A percentile compares a stretch with the other conserved stretches of the same genome.
These are phyloP conservation scores for Coemansia sp. DNA, from an alignment of 192 early-diverging fungal genomes.

Conservation along the genomic window DNA sequence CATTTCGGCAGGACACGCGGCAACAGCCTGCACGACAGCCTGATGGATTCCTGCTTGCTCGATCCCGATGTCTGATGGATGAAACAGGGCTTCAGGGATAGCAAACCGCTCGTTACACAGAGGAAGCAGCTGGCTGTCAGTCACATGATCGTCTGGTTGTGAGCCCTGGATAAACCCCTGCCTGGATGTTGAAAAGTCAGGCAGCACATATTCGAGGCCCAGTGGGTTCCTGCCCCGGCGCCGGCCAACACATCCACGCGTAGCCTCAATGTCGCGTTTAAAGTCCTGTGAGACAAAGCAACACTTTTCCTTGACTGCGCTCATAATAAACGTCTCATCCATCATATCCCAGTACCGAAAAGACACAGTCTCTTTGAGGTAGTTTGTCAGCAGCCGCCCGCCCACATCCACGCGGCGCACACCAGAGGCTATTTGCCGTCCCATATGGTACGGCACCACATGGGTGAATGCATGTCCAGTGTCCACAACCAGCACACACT, in stretches of 20 bases:
- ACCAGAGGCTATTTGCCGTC: constrained; percentile 56
- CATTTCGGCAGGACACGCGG: constrained; percentile 87
- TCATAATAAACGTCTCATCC: constrained; percentile 87
- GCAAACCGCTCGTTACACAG: constrained; percentile 97
- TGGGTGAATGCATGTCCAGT: constrained; percentile 81
- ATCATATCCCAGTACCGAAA: constrained; percentile 94
- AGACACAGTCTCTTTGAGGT: constrained; percentile 88
- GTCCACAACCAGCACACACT: constrained; percentile 74
- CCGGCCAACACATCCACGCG: constrained; percentile 52
- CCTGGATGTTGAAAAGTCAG: constrained; percentile 35
- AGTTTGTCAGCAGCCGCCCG: constrained; percentile 83
- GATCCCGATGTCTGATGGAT: constrained; percentile 86
- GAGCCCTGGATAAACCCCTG: constrained; percentile 32
- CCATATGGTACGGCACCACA: constrained; percentile 66
- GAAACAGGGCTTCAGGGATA: constrained; percentile 94
- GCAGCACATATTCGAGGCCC: constrained; percentile 48
- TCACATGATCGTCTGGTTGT: not conserved
- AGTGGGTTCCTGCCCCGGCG: not conserved
- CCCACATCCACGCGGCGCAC: constrained; percentile 78
- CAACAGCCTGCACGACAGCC: constrained; percentile 88
- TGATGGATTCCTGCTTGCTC: constrained; percentile 92
- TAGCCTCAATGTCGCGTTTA: constrained; percentile 60
- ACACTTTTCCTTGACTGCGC: constrained; percentile 78
- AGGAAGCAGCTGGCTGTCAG: constrained; percentile 85
- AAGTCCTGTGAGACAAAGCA: constrained; percentile 77